Base-by-base conservation (phyloP, 495 filamentous ascomycete genomes). In the Neurospora africana region DNA sequence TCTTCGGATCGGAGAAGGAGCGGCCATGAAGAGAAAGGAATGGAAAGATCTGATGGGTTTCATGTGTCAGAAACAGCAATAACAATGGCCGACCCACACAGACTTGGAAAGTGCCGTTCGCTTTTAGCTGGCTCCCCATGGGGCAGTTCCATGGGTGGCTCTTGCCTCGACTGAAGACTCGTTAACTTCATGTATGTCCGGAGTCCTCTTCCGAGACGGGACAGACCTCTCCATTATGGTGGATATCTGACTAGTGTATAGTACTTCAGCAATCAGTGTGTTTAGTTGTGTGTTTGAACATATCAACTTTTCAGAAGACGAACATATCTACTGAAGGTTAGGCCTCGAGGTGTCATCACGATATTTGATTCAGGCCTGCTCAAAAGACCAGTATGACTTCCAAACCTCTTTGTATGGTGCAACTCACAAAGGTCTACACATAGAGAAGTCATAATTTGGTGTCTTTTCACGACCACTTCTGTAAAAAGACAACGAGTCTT, bases 261-360 rank as follows among this genome's bases (percentile, higher is more conserved):
- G n/a, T n/a, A 36, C 35, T 36, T 36, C 35, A 8, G 35, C 35
- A 36, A 36, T 36, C 7, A 36, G 39, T n/a, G n/a, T n/a, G n/a
- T n/a, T n/a, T n/a, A n/a, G n/a, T n/a, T n/a, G n/a, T 19, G 40
- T 19, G 40, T n/a, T 44, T 9, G 8, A n/a, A n/a, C 41, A 88
- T 61, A 30, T 23, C 5, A 84, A 88, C 72, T 92, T 93, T 23
- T 86, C 86, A 0, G 82, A 98, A 71, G 88, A 98, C 77, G 94
- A 98, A 84, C 91, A 98, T 80, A 86, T 98, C 69, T 91, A 95
- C 78, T 98, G 97, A 79, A 87, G 94, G 40, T 87, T 92, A 1
- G 95, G 96, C 19, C 78, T 97, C 61, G 92, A 92, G 19, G 7
- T n/a, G 8, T 44, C 19, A 44, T 44, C 19, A 44, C 19, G 41